Evolutionary conservation across 805 yeast genomes (phyloP), one percentile per base, ranked within the genome.

Genomic region (Pichia thaimueangensis): DNA sequence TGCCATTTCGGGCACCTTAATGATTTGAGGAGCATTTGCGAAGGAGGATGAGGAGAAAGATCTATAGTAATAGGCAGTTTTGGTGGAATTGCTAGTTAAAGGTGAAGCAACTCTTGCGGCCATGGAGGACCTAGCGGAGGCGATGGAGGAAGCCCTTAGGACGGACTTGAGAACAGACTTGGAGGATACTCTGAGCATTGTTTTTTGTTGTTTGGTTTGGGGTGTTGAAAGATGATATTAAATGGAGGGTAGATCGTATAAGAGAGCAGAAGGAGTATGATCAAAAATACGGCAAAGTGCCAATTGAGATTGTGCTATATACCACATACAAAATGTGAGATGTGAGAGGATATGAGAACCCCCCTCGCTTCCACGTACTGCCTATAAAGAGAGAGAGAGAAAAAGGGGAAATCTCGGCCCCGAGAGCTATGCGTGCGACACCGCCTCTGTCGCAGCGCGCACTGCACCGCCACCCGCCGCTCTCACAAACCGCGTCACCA

Each of bases 1-100:
- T 34, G 98, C 97, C 97, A 93, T 88, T 51, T 86, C 94, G 37
- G 98, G 98, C 19, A 93, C 97, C 65, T 88, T 86, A 41, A 91
- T 95, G 37, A 63, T 58, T 38, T 45, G 46, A 30, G 39, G 42
- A 22, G 45, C 45, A 27, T 27, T 23, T 13, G 30, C 20, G 17
- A 17, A 12, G n/a, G 17, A 22, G 6, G 43, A n/a, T 6, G 40
- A n/a, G 10, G 46, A 39, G 34, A 43, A 43, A 2, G 8, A n/a
- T 30, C 46, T 34, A 4, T 29, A n/a, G 7, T 32, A 28, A 13
- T 11, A 9, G 20, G 32, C 19, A 30, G 41, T 15, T 15, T n/a
- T 21, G 27, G 6, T 27, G 13, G 25, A 24, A n/a, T 16, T 17
- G 20, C 35, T 30, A 17, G 10, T 17, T 7, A 20, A 29, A 6